Percentiles rank a stretch among this genome's conserved stretches.
Evolutionary conservation across 768 basidiomycete genomes (phyloP).

Genomic region (Boletellus ananas): DNA sequence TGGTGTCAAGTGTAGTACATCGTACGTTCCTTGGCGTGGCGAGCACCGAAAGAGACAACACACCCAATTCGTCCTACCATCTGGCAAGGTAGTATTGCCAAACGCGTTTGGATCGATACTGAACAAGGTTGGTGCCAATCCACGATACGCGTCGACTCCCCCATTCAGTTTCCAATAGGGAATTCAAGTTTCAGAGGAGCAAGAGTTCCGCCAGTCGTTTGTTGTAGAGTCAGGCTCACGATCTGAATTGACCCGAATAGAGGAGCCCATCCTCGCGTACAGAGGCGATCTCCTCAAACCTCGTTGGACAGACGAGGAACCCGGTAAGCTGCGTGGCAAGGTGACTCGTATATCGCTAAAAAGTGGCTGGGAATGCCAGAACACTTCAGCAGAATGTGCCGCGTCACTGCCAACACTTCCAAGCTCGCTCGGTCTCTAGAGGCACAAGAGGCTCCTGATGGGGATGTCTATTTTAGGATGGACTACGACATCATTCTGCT

Average conservation of each 20-base stretch:
- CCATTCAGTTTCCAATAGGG: constrained; percentile 2
- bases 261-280: constrained; percentile 12
- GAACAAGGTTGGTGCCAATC: constrained; percentile 17
- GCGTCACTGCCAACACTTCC: constrained; percentile 10
- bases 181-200: constrained; percentile 16
- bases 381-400: constrained; percentile 11
- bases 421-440: background rate
- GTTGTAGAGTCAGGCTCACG: background rate
- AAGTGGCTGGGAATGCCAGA: background rate
- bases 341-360: background rate
- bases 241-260: background rate
- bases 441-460: background rate
- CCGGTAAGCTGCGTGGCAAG: background rate
- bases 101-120: constrained; percentile 38
- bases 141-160: background rate
- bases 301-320: constrained; percentile 11
- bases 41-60: constrained; percentile 36
- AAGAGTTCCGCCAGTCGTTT: constrained; percentile 17
- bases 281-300: constrained; percentile 9
- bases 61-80: constrained; percentile 15
- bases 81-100: constrained; percentile 31
- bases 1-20: constrained; percentile 28
- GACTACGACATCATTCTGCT: constrained; percentile 35
- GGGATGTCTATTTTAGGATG: constrained; percentile 13
- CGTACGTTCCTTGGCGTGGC: constrained; percentile 24